Conservation (phyloP, 1,284 basidiomycete species). For the Wolfiporia cocos region DNA sequence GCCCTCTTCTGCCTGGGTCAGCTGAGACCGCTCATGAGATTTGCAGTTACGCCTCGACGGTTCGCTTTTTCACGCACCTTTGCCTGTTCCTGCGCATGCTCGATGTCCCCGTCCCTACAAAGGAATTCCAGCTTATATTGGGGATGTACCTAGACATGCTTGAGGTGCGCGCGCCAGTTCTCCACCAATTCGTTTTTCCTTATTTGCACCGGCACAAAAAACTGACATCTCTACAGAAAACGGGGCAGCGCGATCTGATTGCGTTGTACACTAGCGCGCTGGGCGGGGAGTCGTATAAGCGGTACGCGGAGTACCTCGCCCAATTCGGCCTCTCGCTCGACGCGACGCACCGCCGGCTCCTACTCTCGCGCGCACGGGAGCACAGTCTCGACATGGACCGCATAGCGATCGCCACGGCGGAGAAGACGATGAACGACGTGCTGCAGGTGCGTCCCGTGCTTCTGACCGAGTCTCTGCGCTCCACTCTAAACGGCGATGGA, state of each 20-base stretch:
- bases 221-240: too few species aligned
- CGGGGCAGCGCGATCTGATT: conserved; percentile 82
- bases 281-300: conserved; percentile 87
- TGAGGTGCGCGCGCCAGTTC: conserved; percentile 45
- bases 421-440: conserved; percentile 69
- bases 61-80: conserved; percentile 94
- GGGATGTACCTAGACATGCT: conserved; percentile 88
- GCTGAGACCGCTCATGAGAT: too few species aligned
- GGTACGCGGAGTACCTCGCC: conserved; percentile 89
- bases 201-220: too few species aligned
- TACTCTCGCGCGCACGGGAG: conserved; percentile 74
- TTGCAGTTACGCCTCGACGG: conserved; percentile 57
- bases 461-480: background rate
- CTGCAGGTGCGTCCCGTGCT: conserved; percentile 48
- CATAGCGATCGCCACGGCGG: conserved; percentile 81
- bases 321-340: conserved; percentile 73
- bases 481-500: background rate
- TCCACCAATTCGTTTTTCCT: background rate
- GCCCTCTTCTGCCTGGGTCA: too few species aligned
- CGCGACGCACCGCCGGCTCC: conserved; percentile 61
- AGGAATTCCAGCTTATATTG: conserved; percentile 77
- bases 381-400: conserved; percentile 80
- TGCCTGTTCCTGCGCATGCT: conserved; percentile 87
- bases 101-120: conserved; percentile 64
- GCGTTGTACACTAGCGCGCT: conserved; percentile 92